Evolutionary conservation across 345 rosid genomes (phyloP), one percentile per base, ranked within the genome.

Genomic region (Eutrema yunnanense): DNA sequence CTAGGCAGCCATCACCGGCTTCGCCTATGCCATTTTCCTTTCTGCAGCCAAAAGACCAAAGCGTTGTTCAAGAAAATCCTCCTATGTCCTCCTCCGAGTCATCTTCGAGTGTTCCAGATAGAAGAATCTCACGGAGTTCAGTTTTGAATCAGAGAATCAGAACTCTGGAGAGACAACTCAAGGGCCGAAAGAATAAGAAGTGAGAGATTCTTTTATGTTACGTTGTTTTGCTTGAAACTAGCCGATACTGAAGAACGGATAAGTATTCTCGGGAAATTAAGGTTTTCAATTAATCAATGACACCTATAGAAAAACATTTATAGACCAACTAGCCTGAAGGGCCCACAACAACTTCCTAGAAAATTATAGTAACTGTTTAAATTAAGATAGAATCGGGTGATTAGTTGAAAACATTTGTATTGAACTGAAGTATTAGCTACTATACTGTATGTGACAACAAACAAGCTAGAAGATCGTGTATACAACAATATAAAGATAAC

Each of bases 131-230:
- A 19, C 53, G 78, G 19, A 61, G 76, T 52, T 73, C 85, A 3
- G 71, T 76, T 48, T 49, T 83, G 58, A 69, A 67, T 47, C 84
- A 83, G 72, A 81, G 86, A 50, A 62, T 81, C 57, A 79, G 73
- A 71, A 77, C 66, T 42, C 55, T 73, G 36, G 82, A 80, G 77
- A 84, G 72, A 59, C 77, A 80, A 67, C 67, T 80, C 51, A 78
- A 66, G 43, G 82, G 74, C 52, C 67, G 6, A 49, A 71, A 78
- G 67, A 75, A 61, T 71, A 75, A 69, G 65, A 76, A 75, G 61
- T 79, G 77, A 77, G 55, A 48, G 40, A 41, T 11, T 51, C 38
- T 74, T 42, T 59, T 2, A 57, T 40, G 72, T 38, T 59, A 65
- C 34, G 49, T 12, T 74, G 65, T 54, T 36, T 58, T 22, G 12